These are phyloP conservation scores for Geosmithia flava DNA, from an alignment of 2,329 filamentous ascomycete genomes.

Conservation along the genomic window DNA sequence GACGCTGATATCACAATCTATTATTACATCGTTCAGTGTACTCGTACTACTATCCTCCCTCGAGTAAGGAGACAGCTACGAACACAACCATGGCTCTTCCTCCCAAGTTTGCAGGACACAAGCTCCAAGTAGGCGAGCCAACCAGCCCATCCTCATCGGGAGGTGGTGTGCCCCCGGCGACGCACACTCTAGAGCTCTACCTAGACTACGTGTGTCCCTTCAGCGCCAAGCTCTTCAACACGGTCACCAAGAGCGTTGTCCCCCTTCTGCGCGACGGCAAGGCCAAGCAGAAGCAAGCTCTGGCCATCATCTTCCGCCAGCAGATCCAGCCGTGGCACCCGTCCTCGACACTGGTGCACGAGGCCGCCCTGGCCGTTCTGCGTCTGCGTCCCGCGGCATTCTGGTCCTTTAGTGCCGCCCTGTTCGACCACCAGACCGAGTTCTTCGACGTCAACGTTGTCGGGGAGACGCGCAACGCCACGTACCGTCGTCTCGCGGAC, in stretches of 20 bases:
- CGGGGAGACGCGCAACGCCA: slow-evolving; percentile 71
- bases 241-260: slow-evolving; percentile 53
- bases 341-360: slow-evolving; percentile 66
- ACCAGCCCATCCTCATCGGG: slow-evolving; percentile 18
- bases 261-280: slow-evolving; percentile 49
- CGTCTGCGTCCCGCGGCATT: slow-evolving; percentile 58
- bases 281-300: slow-evolving; percentile 19
- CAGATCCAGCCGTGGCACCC: slow-evolving; percentile 96
- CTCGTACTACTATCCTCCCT: too few species aligned
- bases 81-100: slow-evolving; percentile 52
- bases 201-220: slow-evolving; percentile 86
- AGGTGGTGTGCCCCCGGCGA: slow-evolving; percentile 25
- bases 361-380: slow-evolving; percentile 74
- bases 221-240: slow-evolving; percentile 61
- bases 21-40: too few species aligned
- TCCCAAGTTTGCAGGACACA: slow-evolving; percentile 61
- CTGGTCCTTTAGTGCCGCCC: slow-evolving; percentile 62
- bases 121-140: slow-evolving; percentile 22
- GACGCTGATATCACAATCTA: too few species aligned
- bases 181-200: slow-evolving; percentile 53
- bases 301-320: slow-evolving; percentile 77
- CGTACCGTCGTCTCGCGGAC: slow-evolving; percentile 66
- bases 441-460: slow-evolving; percentile 83
- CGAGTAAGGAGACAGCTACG: too few species aligned
- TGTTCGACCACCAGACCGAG: slow-evolving; percentile 54